Evolutionary conservation across 345 rosid species (phyloP).

Genomic region (Salix caprea): DNA sequence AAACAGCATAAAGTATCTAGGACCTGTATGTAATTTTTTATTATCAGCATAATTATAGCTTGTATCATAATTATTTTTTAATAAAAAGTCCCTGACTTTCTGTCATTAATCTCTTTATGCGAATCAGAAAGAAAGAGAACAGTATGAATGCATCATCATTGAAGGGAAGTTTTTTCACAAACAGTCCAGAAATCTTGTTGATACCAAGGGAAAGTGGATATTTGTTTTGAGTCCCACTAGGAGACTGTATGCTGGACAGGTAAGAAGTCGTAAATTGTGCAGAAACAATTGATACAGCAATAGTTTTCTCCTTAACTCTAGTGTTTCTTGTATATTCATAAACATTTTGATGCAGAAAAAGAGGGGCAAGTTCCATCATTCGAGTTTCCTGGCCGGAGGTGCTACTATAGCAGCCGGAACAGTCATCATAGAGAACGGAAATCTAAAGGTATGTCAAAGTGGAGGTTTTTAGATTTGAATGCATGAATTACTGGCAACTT

Average conservation of each 20-base stretch:
- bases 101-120: neutral
- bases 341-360: constrained; percentile 47
- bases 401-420: constrained; percentile 90
- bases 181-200: constrained; percentile 43
- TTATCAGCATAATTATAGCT: neutral
- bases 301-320: neutral
- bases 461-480: too few relatives aligned
- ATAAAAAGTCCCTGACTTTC: neutral
- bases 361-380: constrained; percentile 93
- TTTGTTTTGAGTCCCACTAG: constrained; percentile 81
- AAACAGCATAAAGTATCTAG: constrained; percentile 83
- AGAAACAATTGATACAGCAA: neutral
- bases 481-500: too few relatives aligned
- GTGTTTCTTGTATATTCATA: neutral
- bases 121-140: constrained; percentile 81
- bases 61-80: too few relatives aligned
- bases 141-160: constrained; percentile 55
- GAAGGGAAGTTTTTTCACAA: constrained; percentile 67
- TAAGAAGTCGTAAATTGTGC: constrained; percentile 25
- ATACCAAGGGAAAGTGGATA: constrained; percentile 70
- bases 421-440: constrained; percentile 56
- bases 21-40: constrained; percentile 58
- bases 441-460: constrained; percentile 51
- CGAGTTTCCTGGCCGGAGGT: constrained; percentile 96
- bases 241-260: constrained; percentile 70